These are phyloP conservation scores for Trichosporon asahii DNA, from an alignment of 1,284 basidiomycete species.

Conservation along the genomic window DNA sequence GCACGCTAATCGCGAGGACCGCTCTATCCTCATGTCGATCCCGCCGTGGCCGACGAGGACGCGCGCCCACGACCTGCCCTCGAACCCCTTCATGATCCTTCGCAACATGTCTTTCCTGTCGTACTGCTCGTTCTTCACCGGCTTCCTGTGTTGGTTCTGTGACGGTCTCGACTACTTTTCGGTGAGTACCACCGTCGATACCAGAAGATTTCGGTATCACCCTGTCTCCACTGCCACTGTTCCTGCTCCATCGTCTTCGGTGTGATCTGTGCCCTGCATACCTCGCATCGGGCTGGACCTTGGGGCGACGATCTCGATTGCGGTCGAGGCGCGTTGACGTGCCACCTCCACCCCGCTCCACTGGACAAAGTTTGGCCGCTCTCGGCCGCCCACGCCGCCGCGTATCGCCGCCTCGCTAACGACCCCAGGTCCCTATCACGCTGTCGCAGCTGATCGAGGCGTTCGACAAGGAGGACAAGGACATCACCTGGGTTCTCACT, in stretches of 20 bases:
- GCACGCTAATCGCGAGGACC: slow-evolving; percentile 40
- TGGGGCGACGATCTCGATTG: neutral
- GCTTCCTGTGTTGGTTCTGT: slow-evolving; percentile 59
- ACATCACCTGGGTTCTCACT: slow-evolving; percentile 70
- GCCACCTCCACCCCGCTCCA: neutral
- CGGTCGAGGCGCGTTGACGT: neutral
- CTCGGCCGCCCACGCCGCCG: neutral
- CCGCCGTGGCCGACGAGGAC: slow-evolving; percentile 29
- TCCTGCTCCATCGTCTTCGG: neutral
- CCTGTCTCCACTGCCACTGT: neutral
- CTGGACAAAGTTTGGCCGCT: neutral
- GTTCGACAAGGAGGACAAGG: slow-evolving; percentile 35
- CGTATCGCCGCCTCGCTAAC: neutral
- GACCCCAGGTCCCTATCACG: slow-evolving; percentile 17
- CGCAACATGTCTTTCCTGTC: slow-evolving; percentile 24
- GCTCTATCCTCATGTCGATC: slow-evolving; percentile 31
- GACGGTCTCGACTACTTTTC: slow-evolving; percentile 62
- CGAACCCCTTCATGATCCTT: slow-evolving; percentile 50
- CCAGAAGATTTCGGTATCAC: neutral
- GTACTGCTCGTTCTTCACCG: slow-evolving; percentile 50
- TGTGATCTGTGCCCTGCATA: neutral
- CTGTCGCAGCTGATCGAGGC: slow-evolving; percentile 58
- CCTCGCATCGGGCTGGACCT: neutral
- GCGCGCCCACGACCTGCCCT: slow-evolving; percentile 23
- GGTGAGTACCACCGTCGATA: slow-evolving; percentile 11